These are phyloP conservation scores for Vitis amurensis DNA, from an alignment of 164 flowering plant species.

Conservation along the genomic window DNA sequence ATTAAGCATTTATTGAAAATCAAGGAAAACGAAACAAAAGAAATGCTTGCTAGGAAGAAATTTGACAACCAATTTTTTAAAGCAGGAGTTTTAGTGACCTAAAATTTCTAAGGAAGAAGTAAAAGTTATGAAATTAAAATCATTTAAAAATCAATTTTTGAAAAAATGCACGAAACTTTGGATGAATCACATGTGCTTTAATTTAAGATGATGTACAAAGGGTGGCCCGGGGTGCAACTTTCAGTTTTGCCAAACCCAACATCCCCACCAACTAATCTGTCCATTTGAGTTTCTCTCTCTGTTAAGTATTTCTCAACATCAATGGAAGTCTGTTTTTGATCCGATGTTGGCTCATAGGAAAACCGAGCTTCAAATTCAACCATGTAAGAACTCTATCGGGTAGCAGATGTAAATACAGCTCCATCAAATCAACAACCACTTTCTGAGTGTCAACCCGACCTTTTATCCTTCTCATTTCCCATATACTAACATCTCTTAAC, in stretches of 20 bases:
- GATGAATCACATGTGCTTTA: too few species aligned
- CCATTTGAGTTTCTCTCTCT: constrained; percentile 96
- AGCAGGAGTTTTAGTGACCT: too few species aligned
- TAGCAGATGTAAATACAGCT: constrained; percentile 83
- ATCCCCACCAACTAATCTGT: constrained; percentile 94
- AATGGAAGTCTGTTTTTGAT: constrained; percentile 90
- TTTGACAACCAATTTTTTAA: too few species aligned
- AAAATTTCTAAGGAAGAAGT: too few species aligned
- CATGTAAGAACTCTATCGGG: constrained; percentile 47
- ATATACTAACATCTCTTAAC: constrained; percentile 72
- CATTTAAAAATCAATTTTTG: too few species aligned
- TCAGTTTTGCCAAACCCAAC: constrained; percentile 99
- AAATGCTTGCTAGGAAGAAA: too few species aligned
- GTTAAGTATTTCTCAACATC: constrained; percentile 93
- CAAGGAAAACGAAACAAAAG: too few species aligned
- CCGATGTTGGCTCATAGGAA: constrained; percentile 89
- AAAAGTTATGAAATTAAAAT: too few species aligned
- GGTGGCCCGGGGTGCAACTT: constrained; percentile 91
- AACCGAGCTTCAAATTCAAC: constrained; percentile 70
- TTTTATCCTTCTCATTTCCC: constrained; percentile 89
- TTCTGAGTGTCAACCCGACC: constrained; percentile 94
- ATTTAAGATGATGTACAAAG: too few species aligned
- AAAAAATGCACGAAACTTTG: too few species aligned
- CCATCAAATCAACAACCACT: constrained; percentile 98
- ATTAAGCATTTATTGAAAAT: too few species aligned